These are phyloP conservation scores for Pyricularia grisea DNA, from an alignment of 2,329 filamentous ascomycete species.

Conservation along the genomic window DNA sequence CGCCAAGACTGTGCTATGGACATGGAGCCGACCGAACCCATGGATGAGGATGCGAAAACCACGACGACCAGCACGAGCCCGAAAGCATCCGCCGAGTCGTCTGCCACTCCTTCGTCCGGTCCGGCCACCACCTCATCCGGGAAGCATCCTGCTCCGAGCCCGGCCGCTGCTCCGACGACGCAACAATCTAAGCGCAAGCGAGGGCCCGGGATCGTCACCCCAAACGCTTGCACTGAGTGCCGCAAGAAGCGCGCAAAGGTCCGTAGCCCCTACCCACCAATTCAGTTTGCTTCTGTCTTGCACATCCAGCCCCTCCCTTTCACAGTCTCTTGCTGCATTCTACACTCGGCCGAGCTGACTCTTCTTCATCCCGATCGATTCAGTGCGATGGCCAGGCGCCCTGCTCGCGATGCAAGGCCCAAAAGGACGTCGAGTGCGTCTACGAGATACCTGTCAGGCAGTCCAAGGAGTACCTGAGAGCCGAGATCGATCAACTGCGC, in stretches of 20 bases:
- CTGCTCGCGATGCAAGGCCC: constrained; percentile 43
- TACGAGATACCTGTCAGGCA: constrained; percentile 56
- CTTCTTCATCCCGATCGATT: neutral
- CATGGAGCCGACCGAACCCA: neutral
- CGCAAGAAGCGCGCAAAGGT: constrained; percentile 55
- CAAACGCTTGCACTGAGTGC: constrained; percentile 52
- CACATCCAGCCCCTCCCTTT: neutral
- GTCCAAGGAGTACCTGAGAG: constrained; percentile 51
- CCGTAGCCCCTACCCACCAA: constrained; percentile 5
- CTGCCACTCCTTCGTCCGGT: constrained; percentile 1
- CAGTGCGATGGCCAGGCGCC: constrained; percentile 52
- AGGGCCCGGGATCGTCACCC: constrained; percentile 46
- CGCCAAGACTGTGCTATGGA: neutral
- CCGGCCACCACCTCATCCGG: neutral
- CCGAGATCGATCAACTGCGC: constrained; percentile 48
- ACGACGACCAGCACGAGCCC: constrained; percentile 1
- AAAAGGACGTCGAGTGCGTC: constrained; percentile 46
- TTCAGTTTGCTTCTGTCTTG: constrained; percentile 6
- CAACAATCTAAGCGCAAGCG: constrained; percentile 39
- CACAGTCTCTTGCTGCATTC: neutral
- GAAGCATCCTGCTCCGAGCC: constrained; percentile 3
- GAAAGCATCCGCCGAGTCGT: constrained; percentile 3
- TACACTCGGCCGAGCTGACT: neutral
- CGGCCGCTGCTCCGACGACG: neutral
- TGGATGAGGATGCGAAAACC: neutral